Conservation (phyloP, 2,329 filamentous ascomycete genomes). For the Teratosphaeria gauchensis region DNA sequence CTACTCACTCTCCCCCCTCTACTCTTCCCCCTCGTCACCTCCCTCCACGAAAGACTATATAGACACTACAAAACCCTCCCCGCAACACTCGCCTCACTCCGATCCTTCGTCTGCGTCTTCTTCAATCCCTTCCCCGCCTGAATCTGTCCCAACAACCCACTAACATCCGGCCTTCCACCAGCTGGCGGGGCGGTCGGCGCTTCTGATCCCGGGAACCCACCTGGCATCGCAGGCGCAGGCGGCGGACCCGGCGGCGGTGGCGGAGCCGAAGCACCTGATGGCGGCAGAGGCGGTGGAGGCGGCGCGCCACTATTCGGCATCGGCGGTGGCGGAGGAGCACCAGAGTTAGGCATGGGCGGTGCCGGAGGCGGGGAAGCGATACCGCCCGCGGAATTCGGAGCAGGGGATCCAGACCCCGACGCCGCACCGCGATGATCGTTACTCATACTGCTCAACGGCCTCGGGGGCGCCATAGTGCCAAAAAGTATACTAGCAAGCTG, state of each 20-base stretch:
- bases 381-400: conserved; percentile 19
- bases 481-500: conserved; percentile 92
- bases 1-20: no score
- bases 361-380: conserved; percentile 31
- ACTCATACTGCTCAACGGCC: conserved; percentile 74
- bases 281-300: conserved; percentile 19
- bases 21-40: no score
- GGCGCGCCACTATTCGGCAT: conserved; percentile 30
- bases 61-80: conserved; percentile 64
- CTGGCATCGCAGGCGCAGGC: conserved; percentile 15
- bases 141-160: conserved; percentile 71
- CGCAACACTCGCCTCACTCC: conserved; percentile 60
- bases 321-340: conserved; percentile 29
- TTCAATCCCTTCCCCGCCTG: conserved; percentile 66
- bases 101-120: conserved; percentile 86
- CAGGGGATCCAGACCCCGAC: conserved; percentile 27
- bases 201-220: conserved; percentile 13
- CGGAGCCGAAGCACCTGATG: conserved; percentile 31
- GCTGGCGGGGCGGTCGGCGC: conserved; percentile 30
- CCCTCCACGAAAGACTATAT: no score
- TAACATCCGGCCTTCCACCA: conserved; percentile 25
- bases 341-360: conserved; percentile 26
- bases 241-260: conserved; percentile 40
- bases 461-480: conserved; percentile 89
- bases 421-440: conserved; percentile 32